Conservation (phyloP, 345 rosid genomes). For the Dipteronia dyeriana region DNA sequence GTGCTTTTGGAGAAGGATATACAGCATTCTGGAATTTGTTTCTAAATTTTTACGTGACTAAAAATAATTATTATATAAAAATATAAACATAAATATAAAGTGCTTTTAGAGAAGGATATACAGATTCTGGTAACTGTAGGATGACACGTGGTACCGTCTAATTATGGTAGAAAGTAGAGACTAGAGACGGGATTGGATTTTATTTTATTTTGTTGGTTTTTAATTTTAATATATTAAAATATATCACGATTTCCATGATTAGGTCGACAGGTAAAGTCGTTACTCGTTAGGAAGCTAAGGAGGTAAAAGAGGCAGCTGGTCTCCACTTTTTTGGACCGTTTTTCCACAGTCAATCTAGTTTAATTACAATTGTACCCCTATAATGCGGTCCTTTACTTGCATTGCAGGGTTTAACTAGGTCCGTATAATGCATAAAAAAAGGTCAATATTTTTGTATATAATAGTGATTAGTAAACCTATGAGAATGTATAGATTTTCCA, state of each 20-base stretch:
- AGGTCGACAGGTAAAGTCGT: constrained; percentile 73
- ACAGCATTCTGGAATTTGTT: not conserved
- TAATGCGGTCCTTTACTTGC: not conserved
- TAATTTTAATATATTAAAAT: not conserved
- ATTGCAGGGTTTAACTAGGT: not conserved
- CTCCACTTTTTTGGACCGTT: constrained; percentile 46
- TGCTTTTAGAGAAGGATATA: not conserved
- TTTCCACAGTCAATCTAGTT: constrained; percentile 11
- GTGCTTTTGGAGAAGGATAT: not conserved
- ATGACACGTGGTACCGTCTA: constrained; percentile 18
- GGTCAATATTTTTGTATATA: too few relatives aligned
- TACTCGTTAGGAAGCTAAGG: constrained; percentile 37
- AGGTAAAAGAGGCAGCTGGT: constrained; percentile 43
- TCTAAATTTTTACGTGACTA: too few relatives aligned
- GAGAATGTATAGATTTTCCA: not conserved
- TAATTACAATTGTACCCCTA: constrained; percentile 38
- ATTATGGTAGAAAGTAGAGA: not conserved
- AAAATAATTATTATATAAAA: too few relatives aligned
- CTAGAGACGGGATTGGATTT: not conserved
- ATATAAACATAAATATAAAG: too few relatives aligned
- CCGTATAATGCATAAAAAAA: too few relatives aligned
- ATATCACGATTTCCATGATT: constrained; percentile 34
- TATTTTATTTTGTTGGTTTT: constrained; percentile 12
- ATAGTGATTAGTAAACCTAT: not conserved
- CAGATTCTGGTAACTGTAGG: not conserved